Evolutionary conservation across 495 filamentous ascomycete genomes (phyloP).

Genomic region (Trichoderma reesei): DNA sequence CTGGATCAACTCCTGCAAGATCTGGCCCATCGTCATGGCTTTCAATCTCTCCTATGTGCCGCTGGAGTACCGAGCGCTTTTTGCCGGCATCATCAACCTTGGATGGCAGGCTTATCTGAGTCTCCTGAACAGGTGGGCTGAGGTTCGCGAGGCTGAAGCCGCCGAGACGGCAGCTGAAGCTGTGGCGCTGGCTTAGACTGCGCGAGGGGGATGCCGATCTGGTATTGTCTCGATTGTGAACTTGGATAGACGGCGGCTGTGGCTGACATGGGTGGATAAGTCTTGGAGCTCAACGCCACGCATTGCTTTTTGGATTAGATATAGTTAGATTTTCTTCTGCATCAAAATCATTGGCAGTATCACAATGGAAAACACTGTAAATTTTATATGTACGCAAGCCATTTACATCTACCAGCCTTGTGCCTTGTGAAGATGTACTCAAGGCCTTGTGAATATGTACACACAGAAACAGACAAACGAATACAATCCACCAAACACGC

Average conservation of each 20-base stretch:
- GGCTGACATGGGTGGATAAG: background rate
- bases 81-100: conserved; percentile 67
- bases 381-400: too few relatives aligned
- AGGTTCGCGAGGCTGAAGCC: conserved; percentile 19
- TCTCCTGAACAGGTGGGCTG: conserved; percentile 68
- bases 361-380: too few relatives aligned
- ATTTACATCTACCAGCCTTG: background rate
- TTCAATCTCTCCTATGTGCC: conserved; percentile 79
- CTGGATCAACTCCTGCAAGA: conserved; percentile 68
- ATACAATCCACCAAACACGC: background rate
- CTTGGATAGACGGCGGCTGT: background rate
- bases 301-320: background rate
- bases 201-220: background rate
- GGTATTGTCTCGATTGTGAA: background rate
- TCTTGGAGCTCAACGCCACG: background rate
- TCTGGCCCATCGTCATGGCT: conserved; percentile 85
- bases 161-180: background rate
- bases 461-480: too few relatives aligned
- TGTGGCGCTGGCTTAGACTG: background rate
- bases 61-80: conserved; percentile 66
- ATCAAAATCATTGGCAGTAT: background rate
- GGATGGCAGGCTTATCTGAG: conserved; percentile 90
- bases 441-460: too few relatives aligned
- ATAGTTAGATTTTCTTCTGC: background rate
- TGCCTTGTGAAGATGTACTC: background rate